Base-by-base conservation (phyloP, 768 basidiomycete genomes). In the Amanita rimosa region DNA sequence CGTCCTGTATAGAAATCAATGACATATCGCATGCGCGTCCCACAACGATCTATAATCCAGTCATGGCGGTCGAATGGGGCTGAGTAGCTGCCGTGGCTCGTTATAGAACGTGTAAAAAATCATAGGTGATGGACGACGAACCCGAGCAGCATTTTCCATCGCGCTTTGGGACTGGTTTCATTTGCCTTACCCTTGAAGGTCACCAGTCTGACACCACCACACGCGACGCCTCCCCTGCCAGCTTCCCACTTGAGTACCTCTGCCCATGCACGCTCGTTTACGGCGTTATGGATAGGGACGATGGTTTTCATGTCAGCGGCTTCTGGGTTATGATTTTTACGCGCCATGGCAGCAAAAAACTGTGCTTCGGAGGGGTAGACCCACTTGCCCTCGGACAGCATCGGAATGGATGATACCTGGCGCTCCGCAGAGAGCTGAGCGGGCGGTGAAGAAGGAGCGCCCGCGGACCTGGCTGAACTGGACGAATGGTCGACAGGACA, bases 291-390 rank as follows among this genome's bases (percentile, higher is more conserved):
- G 44, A 99, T 99, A 11, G 94, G 95, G 17, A 99, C 92, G 58
- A 99, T 84, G 24, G 89, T 85, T 58, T 76, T 80, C 94, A 98
- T 97, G 67, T 98, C 95, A n/a, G 73, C 61, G 17, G 85, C 75
- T 26, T 81, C 74, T 3, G 94, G 94, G 48, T 84, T 80, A 63
- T 96, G 89, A 57, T 96, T 82, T 68, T 98, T 98, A 51, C 95
- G 81, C 50, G 82, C 78, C 84, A 99, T 93, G 16, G 96, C 95
- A n/a, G 86, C 74, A 65, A 87, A 98, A 74, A 99, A 99, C 67
- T 97, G 95, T n/a, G 86, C 80, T 62, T 97, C 91, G 16, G 95
- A 97, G 19, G 96, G 96, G 65, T 99, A 99, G 42, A 96, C 87
- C 96, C 96, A 99, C 49, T 91, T 84, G 37, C 73, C 74, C 43